phyloP scores from a whole-genome alignment of 2,329 filamentous ascomycete genomes.

The Penicillium crustosum region DNA sequence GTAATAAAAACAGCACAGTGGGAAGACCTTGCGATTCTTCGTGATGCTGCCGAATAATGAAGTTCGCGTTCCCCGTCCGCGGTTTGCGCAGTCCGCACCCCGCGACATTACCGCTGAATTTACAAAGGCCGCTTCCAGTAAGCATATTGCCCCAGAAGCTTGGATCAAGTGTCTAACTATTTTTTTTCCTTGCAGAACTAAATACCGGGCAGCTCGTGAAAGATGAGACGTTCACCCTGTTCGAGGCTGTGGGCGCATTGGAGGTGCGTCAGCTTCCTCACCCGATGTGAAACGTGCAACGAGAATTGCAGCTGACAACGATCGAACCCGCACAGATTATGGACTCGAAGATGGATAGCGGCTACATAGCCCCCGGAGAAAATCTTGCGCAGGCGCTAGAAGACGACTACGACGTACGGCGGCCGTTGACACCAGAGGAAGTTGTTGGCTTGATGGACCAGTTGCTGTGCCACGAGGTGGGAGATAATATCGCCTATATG shows the following conservation, averaged over 20 bases:
- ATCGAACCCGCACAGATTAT: constrained; percentile 68
- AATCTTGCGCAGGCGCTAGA: constrained; percentile 61
- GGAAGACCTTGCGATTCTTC: constrained; percentile 22
- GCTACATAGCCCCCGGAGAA: constrained; percentile 74
- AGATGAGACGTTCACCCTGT: constrained; percentile 90
- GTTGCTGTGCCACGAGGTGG: constrained; percentile 80
- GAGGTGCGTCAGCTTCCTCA: constrained; percentile 48
- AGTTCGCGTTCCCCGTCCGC: constrained; percentile 32
- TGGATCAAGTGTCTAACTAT: constrained; percentile 3
- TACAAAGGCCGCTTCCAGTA: constrained; percentile 53
- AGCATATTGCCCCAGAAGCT: constrained; percentile 1
- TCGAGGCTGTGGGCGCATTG: constrained; percentile 81
- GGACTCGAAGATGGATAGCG: constrained; percentile 99
- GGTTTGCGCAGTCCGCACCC: constrained; percentile 40
- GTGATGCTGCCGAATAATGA: constrained; percentile 39
- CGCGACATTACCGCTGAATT: constrained; percentile 59
- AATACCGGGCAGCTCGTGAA: constrained; percentile 82
- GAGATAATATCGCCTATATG: constrained; percentile 13
- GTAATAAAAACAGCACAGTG: constrained; percentile 26
- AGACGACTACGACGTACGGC: constrained; percentile 73
- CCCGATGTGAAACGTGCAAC: constrained; percentile 6
- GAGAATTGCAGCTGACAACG: constrained; percentile 18
- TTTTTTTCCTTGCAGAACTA: constrained; percentile 56
- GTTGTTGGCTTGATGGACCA: constrained; percentile 93
- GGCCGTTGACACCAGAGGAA: constrained; percentile 69